Evolutionary conservation across 1,139 yeast genomes (phyloP).

Genomic region (Hyphopichia fennica): DNA sequence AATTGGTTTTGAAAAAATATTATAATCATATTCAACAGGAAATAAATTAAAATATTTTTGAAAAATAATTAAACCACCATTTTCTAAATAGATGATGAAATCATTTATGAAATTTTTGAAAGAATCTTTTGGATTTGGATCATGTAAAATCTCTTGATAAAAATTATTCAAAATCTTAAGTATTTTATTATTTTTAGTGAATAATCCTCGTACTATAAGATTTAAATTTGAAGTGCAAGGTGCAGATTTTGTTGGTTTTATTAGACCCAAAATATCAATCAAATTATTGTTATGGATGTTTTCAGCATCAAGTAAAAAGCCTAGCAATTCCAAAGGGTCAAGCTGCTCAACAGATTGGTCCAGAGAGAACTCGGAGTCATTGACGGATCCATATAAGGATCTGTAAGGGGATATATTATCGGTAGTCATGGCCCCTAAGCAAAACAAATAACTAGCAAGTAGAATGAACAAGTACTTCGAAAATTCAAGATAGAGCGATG

Average conservation of each 20-base stretch:
- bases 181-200: slow-evolving; percentile 39
- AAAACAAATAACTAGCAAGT: neutral
- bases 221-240: slow-evolving; percentile 19
- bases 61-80: slow-evolving; percentile 31
- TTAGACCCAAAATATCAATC: slow-evolving; percentile 35
- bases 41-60: slow-evolving; percentile 28
- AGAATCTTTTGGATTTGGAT: slow-evolving; percentile 22
- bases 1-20: slow-evolving; percentile 29
- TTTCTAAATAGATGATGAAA: slow-evolving; percentile 41
- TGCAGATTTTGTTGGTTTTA: slow-evolving; percentile 32
- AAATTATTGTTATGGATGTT: slow-evolving; percentile 30
- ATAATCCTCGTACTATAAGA: slow-evolving; percentile 38
- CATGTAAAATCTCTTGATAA: slow-evolving; percentile 4
- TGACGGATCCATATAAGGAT: neutral
- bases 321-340: neutral
- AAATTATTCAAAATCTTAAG: slow-evolving; percentile 21
- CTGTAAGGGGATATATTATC: neutral
- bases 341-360: neutral
- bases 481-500: no score
- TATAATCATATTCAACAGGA: slow-evolving; percentile 14
- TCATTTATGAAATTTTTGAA: slow-evolving; percentile 41
- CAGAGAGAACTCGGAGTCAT: neutral
- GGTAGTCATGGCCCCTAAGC: neutral
- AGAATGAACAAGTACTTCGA: no score
- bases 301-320: slow-evolving; percentile 19